Evolutionary conservation across 495 filamentous ascomycete species (phyloP), one percentile per base, ranked within the genome.

Genomic region (Penicillium soppii): DNA sequence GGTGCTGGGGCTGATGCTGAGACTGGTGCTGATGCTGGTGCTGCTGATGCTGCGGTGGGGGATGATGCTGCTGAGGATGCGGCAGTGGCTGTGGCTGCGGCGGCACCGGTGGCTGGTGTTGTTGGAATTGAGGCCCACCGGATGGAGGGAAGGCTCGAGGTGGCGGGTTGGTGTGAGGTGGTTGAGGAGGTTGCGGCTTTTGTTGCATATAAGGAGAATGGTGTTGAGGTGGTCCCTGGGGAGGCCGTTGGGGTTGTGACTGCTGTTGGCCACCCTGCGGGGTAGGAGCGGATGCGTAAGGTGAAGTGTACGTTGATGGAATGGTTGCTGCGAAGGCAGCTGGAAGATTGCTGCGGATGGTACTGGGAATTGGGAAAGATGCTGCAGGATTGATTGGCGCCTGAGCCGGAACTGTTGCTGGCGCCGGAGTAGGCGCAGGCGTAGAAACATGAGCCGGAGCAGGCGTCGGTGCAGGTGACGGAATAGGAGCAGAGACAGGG

Each of bases 301-400:
- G 67, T 26, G 70, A 73, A 21, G 67, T 73, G 50, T 74, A 76
- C 15, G 69, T 70, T 19, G 69, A 62, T 12, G 73, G 66, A 6
- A 63, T 63, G 12, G 68, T 67, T 43, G 68, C 65, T 17, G 69
- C 68, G 48, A 76, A 74, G 19, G 72, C 73, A 27, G 69, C 63
- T 22, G 73, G 74, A 44, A 75, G 71, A 40, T 63, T 75, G 63
- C 64, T 73, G 53, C 71, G 69, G 52, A 74, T 66, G 8, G 70
- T 66, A 57, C 55, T 73, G 35, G 73, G 71, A 17, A 75, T 69
- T 1, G 72, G 62, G 48, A 72, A 70, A 25, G 71, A 67, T 54
- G 53, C 67, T 56, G 56, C 45, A 8, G 47, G 17, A 15, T 41
- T 41, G 37, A 57, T 56, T 47, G 21, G 51, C 19, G 52, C 20